These are phyloP conservation scores for Neophaeococcomyces mojaviensis DNA, from an alignment of 2,329 filamentous ascomycete species.

Conservation along the genomic window DNA sequence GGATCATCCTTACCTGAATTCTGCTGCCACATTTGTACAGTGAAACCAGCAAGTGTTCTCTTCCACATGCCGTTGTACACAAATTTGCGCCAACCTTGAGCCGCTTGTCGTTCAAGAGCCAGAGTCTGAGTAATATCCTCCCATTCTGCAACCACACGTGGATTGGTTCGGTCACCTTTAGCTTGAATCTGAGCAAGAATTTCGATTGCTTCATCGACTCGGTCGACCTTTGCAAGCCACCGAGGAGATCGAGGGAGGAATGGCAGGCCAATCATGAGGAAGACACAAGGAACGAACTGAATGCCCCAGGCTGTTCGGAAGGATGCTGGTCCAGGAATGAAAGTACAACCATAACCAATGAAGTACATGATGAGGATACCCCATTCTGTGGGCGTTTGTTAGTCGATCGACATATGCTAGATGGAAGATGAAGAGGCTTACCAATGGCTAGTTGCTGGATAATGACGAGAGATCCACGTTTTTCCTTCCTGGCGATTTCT, in stretches of 20 bases:
- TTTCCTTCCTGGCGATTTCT: conserved; percentile 36
- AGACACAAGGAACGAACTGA: conserved; percentile 26
- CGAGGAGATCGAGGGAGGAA: conserved; percentile 40
- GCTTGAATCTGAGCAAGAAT: conserved; percentile 31
- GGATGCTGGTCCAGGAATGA: conserved; percentile 33
- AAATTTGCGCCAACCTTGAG: conserved; percentile 37
- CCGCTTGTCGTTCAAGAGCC: conserved; percentile 35
- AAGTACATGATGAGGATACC: conserved; percentile 44
- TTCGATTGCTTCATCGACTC: conserved; percentile 25
- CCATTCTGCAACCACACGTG: conserved; percentile 25
- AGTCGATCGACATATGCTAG: no score
- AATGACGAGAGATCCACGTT: conserved; percentile 30
- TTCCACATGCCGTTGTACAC: conserved; percentile 53
- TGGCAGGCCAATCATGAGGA: conserved; percentile 28
- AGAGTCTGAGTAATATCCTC: conserved; percentile 15
- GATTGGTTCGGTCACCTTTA: conserved; percentile 26
- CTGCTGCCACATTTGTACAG: conserved; percentile 52
- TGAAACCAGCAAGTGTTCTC: conserved; percentile 48
- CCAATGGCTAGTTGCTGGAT: conserved; percentile 40
- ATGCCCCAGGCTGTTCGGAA: conserved; percentile 32
- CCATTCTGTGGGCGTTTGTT: no score
- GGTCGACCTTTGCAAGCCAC: conserved; percentile 26
- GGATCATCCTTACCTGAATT: conserved; percentile 21
- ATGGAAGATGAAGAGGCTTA: no score
- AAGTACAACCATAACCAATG: conserved; percentile 40